A percentile compares a stretch with the other conserved stretches of the same genome.
Evolutionary conservation across 768 basidiomycete species (phyloP).

Genomic region (Tylopilus cervinicoccineus): DNA sequence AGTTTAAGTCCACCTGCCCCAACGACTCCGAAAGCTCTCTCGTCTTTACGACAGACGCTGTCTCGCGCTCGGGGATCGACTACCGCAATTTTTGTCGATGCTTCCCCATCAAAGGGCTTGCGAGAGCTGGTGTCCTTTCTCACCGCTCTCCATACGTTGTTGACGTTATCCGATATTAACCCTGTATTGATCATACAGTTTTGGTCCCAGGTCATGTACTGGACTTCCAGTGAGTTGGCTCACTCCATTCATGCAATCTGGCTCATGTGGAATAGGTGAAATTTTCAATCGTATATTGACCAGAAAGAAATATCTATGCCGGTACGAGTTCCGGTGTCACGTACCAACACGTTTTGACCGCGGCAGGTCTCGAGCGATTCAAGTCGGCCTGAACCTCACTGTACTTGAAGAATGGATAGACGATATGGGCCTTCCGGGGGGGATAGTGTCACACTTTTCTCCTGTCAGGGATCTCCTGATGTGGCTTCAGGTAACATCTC

Average conservation of each 20-base stretch:
- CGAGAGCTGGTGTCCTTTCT: slow-evolving; percentile 72
- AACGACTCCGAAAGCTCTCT: slow-evolving; percentile 51
- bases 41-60: slow-evolving; percentile 66
- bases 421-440: slow-evolving; percentile 71
- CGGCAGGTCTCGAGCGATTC: slow-evolving; percentile 71
- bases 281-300: slow-evolving; percentile 81
- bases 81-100: slow-evolving; percentile 47
- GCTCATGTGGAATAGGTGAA: slow-evolving; percentile 51
- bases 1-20: slow-evolving; percentile 40
- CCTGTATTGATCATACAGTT: slow-evolving; percentile 84
- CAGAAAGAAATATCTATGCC: slow-evolving; percentile 93
- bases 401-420: slow-evolving; percentile 91
- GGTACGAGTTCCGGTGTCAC: slow-evolving; percentile 40
- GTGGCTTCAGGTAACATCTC: slow-evolving; percentile 69
- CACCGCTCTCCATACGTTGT: slow-evolving; percentile 77
- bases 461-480: slow-evolving; percentile 79
- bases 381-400: slow-evolving; percentile 84
- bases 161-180: slow-evolving; percentile 86
- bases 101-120: slow-evolving; percentile 41
- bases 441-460: slow-evolving; percentile 75
- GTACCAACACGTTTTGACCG: slow-evolving; percentile 7
- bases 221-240: slow-evolving; percentile 83
- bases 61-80: slow-evolving; percentile 51
- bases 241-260: neutral
- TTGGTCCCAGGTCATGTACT: slow-evolving; percentile 98